Evolutionary conservation across 75 land plant species (phyloP).

Genomic region (Larix kaempferi): DNA sequence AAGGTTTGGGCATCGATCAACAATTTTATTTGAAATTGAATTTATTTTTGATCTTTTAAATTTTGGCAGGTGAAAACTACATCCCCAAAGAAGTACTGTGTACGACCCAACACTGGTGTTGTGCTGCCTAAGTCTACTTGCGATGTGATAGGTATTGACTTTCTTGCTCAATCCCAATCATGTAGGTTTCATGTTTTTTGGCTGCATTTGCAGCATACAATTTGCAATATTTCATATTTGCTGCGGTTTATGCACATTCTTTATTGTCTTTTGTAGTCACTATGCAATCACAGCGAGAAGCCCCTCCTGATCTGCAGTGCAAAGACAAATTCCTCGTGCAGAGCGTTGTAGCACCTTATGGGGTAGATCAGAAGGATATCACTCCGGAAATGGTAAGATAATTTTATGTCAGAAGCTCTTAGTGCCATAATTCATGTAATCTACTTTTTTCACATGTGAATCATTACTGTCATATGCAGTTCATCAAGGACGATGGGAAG

Average conservation of each 20-base stretch:
- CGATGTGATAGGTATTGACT: constrained; percentile 55
- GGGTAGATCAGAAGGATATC: constrained; percentile 50
- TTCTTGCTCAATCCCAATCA: not conserved
- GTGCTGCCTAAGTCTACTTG: constrained; percentile 69
- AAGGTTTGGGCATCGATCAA: not conserved
- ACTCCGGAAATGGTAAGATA: constrained; percentile 68
- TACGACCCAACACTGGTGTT: constrained; percentile 92
- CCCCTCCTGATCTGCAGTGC: constrained; percentile 87
- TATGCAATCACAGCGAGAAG: constrained; percentile 92
- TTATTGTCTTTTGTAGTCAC: constrained; percentile 45
- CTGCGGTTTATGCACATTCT: not conserved
- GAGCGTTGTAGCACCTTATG: constrained; percentile 50
- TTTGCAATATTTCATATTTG: not conserved
- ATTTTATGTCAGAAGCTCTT: not conserved
- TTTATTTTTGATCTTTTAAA: not conserved
- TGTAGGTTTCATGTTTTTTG: not conserved
- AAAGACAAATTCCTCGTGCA: constrained; percentile 92
- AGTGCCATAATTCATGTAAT: not conserved
- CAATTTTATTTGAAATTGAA: not conserved
- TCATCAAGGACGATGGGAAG: constrained; percentile 69
- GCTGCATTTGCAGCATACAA: not conserved
- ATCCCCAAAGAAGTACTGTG: constrained; percentile 91
- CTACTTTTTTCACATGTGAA: not conserved
- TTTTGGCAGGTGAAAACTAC: constrained; percentile 81
- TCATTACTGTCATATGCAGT: constrained; percentile 28